Base-by-base conservation (phyloP, 2,329 filamentous ascomycete genomes). In the Aspergillus tubingensis region DNA sequence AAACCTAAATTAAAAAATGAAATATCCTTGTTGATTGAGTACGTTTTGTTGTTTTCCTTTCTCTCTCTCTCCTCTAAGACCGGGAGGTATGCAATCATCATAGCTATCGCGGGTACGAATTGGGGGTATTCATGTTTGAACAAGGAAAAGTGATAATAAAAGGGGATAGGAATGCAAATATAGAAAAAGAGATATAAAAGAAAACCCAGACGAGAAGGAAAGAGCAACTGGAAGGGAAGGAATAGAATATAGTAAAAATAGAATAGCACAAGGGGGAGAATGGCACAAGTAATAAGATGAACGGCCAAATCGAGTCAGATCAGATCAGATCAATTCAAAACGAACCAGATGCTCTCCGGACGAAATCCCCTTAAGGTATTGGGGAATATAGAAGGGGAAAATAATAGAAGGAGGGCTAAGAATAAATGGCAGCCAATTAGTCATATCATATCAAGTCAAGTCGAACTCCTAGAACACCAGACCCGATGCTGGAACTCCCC, bases 401-500 rank as follows among this genome's bases (percentile, higher is more conserved):
- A 57, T 54, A 23, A 58, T 39, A 47, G 30, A 58, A 39, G 36
- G 39, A 30, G 23, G 41, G 39, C 11, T 36, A 36, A 36, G 54
- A 50, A 19, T 25, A 44, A 19, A 21, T 21, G 21, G 41, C 41
- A 23, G 41, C 41, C 19, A 23, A 44, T 36, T 44, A 23, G 17
- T 44, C 41, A 23, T 23, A 21, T 44, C 41, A 44, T 44, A n/a
- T 23, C 27, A 51, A 48, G 57, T 19, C 53, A 56, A 36, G 32
- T 36, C 32, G 23, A 53, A 59, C 36, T 53, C 60, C 51, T 36
- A 57, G 32, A 59, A 60, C 60, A 62, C 54, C 60, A 25, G 44
- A 53, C 36, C 43, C 48, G 59, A 64, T 65, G 62, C 60, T 59
- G 50, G 36, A 56, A 30, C 48, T 39, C 36, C 51, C 38, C 39